phyloP scores from a whole-genome alignment of 2,329 filamentous ascomycete species.

The Pseudogymnoascus sp. region DNA sequence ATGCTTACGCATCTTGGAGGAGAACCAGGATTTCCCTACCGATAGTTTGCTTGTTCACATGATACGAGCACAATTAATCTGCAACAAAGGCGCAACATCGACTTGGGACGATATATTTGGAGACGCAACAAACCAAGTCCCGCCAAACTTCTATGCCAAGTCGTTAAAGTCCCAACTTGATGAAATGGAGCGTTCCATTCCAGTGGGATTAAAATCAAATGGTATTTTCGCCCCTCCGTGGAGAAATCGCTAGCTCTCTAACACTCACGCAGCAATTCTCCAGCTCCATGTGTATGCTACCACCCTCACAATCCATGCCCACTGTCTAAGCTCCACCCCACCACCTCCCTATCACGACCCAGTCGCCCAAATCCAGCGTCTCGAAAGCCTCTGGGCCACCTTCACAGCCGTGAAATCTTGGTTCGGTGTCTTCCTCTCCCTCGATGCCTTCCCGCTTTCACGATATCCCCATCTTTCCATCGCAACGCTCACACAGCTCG shows the following conservation, averaged over 20 bases:
- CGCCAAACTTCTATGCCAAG: not conserved
- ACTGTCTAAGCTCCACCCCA: not conserved
- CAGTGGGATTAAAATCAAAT: not conserved
- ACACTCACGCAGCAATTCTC: not conserved
- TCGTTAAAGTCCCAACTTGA: not conserved
- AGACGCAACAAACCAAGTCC: not conserved
- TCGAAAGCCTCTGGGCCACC: slow-evolving; percentile 1
- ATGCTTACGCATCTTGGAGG: slow-evolving; percentile 9
- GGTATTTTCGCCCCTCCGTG: not conserved
- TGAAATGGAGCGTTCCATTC: not conserved
- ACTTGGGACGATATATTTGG: not conserved
- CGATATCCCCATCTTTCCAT: not conserved
- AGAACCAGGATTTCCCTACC: slow-evolving; percentile 10
- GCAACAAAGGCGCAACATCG: not conserved
- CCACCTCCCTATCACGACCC: not conserved
- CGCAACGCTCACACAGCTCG: not conserved
- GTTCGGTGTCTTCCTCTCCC: not conserved
- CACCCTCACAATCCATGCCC: not conserved
- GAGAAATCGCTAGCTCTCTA: not conserved
- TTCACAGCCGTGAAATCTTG: not conserved
- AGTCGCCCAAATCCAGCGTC: not conserved
- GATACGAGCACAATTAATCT: slow-evolving; percentile 10
- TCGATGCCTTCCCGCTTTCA: not conserved
- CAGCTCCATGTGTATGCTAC: not conserved
- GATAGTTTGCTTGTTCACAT: slow-evolving; percentile 9